Conservation (phyloP, 1,284 basidiomycete species). For the Pyrrhoderma noxium region DNA sequence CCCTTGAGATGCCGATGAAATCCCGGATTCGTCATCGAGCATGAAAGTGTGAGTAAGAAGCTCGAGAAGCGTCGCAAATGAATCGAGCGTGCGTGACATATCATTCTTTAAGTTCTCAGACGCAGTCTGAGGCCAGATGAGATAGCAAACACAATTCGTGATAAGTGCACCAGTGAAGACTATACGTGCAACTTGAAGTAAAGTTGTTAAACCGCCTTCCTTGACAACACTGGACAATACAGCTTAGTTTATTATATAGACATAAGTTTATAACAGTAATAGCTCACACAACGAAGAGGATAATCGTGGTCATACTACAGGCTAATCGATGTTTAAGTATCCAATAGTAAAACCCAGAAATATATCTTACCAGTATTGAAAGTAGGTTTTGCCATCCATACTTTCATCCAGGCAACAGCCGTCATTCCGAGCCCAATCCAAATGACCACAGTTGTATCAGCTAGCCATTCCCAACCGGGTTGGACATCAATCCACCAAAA, state of each 20-base stretch:
- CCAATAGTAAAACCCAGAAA: background rate
- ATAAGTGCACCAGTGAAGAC: constrained; percentile 70
- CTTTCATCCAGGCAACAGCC: constrained; percentile 78
- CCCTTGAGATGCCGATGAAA: constrained; percentile 36
- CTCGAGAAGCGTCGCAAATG: constrained; percentile 77
- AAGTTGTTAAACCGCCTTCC: constrained; percentile 76
- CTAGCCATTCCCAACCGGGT: constrained; percentile 62
- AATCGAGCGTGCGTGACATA: constrained; percentile 81
- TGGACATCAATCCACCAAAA: constrained; percentile 72
- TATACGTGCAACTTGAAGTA: constrained; percentile 71
- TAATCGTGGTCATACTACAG: constrained; percentile 86
- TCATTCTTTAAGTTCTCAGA: constrained; percentile 76
- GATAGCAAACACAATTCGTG: constrained; percentile 79
- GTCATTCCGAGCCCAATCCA: constrained; percentile 85
- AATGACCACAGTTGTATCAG: constrained; percentile 58
- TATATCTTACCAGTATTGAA: constrained; percentile 76
- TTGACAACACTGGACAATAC: constrained; percentile 64
- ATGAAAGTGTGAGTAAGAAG: constrained; percentile 81
- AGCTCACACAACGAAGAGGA: constrained; percentile 78
- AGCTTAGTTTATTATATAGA: constrained; percentile 15
- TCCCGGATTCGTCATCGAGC: constrained; percentile 32
- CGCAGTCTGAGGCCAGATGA: constrained; percentile 80
- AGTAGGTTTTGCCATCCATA: constrained; percentile 83
- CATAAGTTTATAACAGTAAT: constrained; percentile 1
- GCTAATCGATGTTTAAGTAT: constrained; percentile 36